Evolutionary conservation across 768 basidiomycete species (phyloP), one percentile per base, ranked within the genome.

Genomic region (Pulveroboletus sp.): DNA sequence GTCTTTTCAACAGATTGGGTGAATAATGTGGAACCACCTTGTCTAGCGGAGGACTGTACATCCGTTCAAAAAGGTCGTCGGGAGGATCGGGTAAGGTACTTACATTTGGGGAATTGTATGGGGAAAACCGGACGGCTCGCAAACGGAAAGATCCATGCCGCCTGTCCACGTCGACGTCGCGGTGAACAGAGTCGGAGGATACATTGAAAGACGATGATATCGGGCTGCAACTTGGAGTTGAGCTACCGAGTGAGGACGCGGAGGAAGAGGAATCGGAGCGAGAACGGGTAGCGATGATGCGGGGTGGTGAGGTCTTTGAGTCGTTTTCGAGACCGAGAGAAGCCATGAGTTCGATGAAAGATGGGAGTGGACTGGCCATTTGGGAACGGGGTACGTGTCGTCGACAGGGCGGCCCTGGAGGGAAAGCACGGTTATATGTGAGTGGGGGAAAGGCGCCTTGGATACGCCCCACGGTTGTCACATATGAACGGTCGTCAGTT

Each of bases 301-400:
- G 59, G 58, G 69, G 45, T 40, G 70, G 59, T 22, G 64, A 56
- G 54, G 63, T 54, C 40, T 71, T 67, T 45, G 71, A 40, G 26
- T 68, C 56, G 56, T 77, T 76, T 56, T 86, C 81, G 67, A 91
- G 75, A 55, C 86, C 89, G 58, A 92, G 75, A 52, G 89, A 80
- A 54, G 81, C 80, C 87, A 92, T 89, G 65, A 92, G 85, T 72
- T 90, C 83, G 50, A 89, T 82, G 67, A 92, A 92, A 49, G 89
- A 90, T 62, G 89, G 89, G 60, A 91, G 82, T 61, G 86, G 69
- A 64, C 62, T 47, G 31, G 84, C 73, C 84, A 85, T 88, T 60
- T 63, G 58, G 58, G 57, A 69, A 70, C 54, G 63, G 61, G 62
- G 45, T 30, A 37, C 46, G 49, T n/a, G 30, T 50, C 50, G 64